These are phyloP conservation scores for Mycena filopes DNA, from an alignment of 768 basidiomycete species.

Conservation along the genomic window DNA sequence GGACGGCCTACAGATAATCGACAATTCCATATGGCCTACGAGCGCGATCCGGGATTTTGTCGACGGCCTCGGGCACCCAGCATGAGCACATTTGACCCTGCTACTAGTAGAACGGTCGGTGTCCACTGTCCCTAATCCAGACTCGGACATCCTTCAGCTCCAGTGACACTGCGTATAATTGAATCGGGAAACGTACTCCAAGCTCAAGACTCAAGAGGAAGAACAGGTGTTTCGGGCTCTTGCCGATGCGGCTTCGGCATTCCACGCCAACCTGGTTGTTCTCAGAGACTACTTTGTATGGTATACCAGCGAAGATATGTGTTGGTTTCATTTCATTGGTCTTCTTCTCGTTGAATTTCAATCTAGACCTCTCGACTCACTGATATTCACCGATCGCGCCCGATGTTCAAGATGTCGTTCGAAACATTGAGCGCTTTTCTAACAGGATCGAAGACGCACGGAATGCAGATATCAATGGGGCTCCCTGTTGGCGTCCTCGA, in stretches of 20 bases:
- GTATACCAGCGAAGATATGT: neutral
- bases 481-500: neutral
- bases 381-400: no score
- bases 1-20: neutral
- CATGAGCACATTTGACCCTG: neutral
- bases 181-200: no score
- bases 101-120: neutral
- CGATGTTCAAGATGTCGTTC: no score
- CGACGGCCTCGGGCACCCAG: neutral
- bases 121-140: no score
- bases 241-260: neutral
- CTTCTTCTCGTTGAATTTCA: no score
- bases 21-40: neutral
- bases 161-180: neutral
- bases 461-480: no score
- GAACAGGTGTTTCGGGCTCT: neutral
- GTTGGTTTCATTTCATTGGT: neutral
- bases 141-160: neutral
- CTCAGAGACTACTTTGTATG: neutral
- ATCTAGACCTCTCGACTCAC: no score
- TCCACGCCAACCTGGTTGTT: neutral
- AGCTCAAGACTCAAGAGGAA: neutral
- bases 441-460: neutral
- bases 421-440: neutral
- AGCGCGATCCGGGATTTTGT: neutral